Evolutionary conservation across 805 yeast species (phyloP), one percentile per base, ranked within the genome.

Genomic region (Nematodospora valgi): DNA sequence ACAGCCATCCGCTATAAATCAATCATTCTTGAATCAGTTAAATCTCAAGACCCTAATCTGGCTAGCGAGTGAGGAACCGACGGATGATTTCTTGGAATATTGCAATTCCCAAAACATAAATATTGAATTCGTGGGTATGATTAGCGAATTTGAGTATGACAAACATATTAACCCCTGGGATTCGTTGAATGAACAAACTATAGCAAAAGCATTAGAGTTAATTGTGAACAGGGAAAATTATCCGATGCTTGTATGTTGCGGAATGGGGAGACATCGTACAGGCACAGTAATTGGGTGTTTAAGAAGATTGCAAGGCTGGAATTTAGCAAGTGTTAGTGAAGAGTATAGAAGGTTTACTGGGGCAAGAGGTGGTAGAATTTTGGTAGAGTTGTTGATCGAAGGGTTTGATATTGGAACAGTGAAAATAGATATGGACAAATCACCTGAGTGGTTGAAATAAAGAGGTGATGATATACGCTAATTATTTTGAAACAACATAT

Each of bases 231-330:
- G 72, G 43, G 71, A 76, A n/a, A 78, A 80, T 54, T 86, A 86
- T 51, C 98, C 98, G 0, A 50, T 93, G 42, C 64, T 93, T 33
- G 89, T 89, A 4, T 93, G 98, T 58, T 93, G 98, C 51, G 96
- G 97, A 10, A 93, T 93, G 98, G 98, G 98, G 0, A 70, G 98
- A 47, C 98, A 91, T 58, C 71, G 98, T 45, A 89, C 98, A 0
- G 98, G 98, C 1, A 89, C 98, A 0, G 96, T 93, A 3, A 78
- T 93, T 40, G 98, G 98, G 1, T 91, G 98, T 58, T 64, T 91
- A 30, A 68, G 98, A 44, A 72, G 96, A 40, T 64, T 93, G 13
- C 97, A 93, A 69, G 91, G 94, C n/a, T 91, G 98, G 98, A 93
- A 94, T 52, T 64, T 91, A 54, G 96, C 98, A 8, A 59, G 68